These are phyloP conservation scores for Ganoderma meredithae DNA, from an alignment of 1,284 basidiomycete genomes.

Conservation along the genomic window DNA sequence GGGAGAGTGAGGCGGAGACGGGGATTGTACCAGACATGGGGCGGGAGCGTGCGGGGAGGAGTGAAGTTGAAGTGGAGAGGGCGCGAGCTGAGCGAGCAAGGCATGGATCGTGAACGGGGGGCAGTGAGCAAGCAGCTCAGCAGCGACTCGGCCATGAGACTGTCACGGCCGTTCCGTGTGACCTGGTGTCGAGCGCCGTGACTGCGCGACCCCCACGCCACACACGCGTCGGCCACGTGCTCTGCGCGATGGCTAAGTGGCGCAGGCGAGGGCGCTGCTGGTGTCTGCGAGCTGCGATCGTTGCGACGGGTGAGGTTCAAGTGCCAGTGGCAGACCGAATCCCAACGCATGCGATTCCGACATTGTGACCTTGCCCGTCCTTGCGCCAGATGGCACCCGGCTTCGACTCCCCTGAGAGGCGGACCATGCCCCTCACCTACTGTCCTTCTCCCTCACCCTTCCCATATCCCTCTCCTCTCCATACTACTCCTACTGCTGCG, in stretches of 20 bases:
- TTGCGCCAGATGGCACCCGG: background rate
- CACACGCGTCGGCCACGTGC: no score
- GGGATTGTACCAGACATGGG: background rate
- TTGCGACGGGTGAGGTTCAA: no score
- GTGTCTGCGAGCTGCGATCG: no score
- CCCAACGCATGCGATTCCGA: background rate
- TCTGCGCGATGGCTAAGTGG: no score
- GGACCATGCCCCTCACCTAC: background rate
- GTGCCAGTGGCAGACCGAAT: background rate
- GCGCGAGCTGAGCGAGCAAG: slow-evolving; percentile 2
- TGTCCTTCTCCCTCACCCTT: no score
- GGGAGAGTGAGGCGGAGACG: background rate
- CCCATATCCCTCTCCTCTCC: background rate
- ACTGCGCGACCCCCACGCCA: no score
- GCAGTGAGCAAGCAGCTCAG: background rate
- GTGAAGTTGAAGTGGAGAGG: background rate
- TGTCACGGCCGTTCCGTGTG: no score
- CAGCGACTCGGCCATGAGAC: no score
- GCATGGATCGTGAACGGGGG: background rate
- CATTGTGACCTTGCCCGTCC: background rate
- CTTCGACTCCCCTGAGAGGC: background rate
- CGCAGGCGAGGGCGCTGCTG: no score
- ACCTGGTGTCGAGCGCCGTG: no score
- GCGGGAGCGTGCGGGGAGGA: background rate
- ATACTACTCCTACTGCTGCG: background rate